Evolutionary conservation across 1,284 basidiomycete genomes (phyloP), one percentile per base, ranked within the genome.

Genomic region (Puccinia coronata): DNA sequence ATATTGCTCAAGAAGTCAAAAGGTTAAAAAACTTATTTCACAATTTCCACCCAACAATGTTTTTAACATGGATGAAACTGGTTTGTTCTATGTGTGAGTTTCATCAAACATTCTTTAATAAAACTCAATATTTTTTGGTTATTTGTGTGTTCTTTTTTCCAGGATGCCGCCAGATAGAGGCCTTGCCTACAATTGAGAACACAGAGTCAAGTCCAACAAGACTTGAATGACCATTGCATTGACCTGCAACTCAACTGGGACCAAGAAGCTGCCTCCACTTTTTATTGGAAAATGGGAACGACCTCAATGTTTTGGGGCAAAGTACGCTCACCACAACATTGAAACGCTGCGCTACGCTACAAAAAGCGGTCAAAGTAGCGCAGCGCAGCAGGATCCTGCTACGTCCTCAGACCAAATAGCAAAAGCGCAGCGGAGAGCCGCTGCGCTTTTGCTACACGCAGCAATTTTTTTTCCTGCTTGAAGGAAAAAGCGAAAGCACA

Each of bases 101-200:
- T 65, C 3, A n/a, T n/a, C n/a, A n/a, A n/a, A n/a, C n/a, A n/a
- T 43, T 43, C 16, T 43, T 43, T 43, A 8, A 16, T 43, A 43
- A n/a, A n/a, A n/a, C 16, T 43, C 43, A 8, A 8, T 43, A 43
- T 16, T 43, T 43, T 43, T 43, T 43, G 8, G 16, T 43, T 43
- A 16, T 43, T 43, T 43, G 16, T 43, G 6, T 6, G 16, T 43
- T 43, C 16, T 43, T 43, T 43, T 43, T 43, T 43, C 49, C 36
- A 78, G 76, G 4, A 69, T 78, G 65, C 76, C 76, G 51, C 76
- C 76, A n/a, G 76, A 78, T 69, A 69, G 28, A n/a, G 63, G 63
- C 36, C 51, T 78, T 11, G 76, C 76, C 8, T 47, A 34, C 34
- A 39, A 69, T 18, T 23, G 57, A 69, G 18, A 9, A 0, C 34